phyloP scores from a whole-genome alignment of 169 alveolate species.

The Amoebophrya sp. region DNA sequence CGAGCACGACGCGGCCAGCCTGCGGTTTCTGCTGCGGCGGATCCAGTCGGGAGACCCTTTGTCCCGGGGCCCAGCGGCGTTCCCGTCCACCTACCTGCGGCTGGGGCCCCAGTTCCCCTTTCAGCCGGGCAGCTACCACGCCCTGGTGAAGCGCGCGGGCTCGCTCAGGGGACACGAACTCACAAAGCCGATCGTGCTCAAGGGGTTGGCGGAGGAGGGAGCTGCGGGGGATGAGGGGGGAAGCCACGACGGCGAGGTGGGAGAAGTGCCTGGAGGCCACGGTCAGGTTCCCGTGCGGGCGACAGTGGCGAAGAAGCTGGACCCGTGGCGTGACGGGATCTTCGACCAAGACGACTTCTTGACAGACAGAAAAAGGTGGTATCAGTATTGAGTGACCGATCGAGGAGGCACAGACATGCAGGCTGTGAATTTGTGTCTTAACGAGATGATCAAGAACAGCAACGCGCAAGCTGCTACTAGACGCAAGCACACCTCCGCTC shows the following conservation, averaged over 20 bases:
- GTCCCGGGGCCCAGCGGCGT: background rate
- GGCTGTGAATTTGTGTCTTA: too few relatives aligned
- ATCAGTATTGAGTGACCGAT: too few relatives aligned
- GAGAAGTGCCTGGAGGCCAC: too few relatives aligned
- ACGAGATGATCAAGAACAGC: too few relatives aligned
- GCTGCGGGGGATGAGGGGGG: background rate
- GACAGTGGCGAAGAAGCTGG: too few relatives aligned
- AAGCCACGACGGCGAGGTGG: background rate
- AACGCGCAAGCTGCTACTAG: too few relatives aligned
- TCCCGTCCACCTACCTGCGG: background rate
- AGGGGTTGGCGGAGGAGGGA: background rate
- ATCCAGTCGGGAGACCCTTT: background rate
- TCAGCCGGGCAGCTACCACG: background rate
- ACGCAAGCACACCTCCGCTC: too few relatives aligned
- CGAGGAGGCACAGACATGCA: too few relatives aligned
- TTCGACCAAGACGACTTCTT: background rate
- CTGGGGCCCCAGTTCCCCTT: background rate
- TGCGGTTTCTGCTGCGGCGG: background rate
- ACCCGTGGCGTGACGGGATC: background rate
- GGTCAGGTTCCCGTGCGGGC: too few relatives aligned
- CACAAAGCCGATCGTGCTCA: background rate
- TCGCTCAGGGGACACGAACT: background rate
- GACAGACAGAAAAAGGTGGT: background rate
- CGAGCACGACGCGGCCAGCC: too few relatives aligned
- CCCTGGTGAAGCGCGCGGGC: background rate